These are phyloP conservation scores for Lentinula lateritia DNA, from an alignment of 768 basidiomycete species.

Conservation along the genomic window DNA sequence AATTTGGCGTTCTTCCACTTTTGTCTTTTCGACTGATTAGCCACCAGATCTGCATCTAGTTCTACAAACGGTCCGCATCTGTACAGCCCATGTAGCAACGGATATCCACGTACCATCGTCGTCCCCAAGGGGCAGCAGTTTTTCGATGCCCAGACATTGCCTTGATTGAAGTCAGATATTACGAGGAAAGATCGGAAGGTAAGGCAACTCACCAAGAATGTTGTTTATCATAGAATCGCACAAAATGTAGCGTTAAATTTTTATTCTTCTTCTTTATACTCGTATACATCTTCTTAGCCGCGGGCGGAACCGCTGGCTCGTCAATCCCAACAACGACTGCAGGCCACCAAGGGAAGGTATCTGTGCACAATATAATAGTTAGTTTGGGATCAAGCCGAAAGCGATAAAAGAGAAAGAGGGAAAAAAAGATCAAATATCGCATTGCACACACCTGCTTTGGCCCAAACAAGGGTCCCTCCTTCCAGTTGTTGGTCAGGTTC, in stretches of 20 bases:
- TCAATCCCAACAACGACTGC: slow-evolving; percentile 68
- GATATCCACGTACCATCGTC: slow-evolving; percentile 45
- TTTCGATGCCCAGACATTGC: slow-evolving; percentile 55
- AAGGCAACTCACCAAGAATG: slow-evolving; percentile 48
- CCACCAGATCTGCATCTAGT: slow-evolving; percentile 60
- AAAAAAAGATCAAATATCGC: not conserved
- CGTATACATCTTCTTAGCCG: slow-evolving; percentile 23
- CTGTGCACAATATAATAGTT: slow-evolving; percentile 29
- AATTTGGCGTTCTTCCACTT: slow-evolving; percentile 52
- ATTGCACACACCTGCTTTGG: slow-evolving; percentile 55
- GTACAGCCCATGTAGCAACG: not conserved
- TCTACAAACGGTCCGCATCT: slow-evolving; percentile 28
- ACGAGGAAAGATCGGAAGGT: not conserved
- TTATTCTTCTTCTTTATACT: slow-evolving; percentile 22
- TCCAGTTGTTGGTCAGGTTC: slow-evolving; percentile 32
- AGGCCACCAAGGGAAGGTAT: slow-evolving; percentile 83
- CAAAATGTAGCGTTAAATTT: slow-evolving; percentile 39
- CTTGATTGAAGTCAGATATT: slow-evolving; percentile 27
- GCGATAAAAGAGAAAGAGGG: not conserved
- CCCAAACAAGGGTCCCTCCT: slow-evolving; percentile 63
- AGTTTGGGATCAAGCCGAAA: too few relatives aligned
- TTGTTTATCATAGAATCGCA: slow-evolving; percentile 75
- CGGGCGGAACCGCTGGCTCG: slow-evolving; percentile 47
- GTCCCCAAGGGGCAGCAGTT: slow-evolving; percentile 65
- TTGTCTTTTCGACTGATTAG: slow-evolving; percentile 44